Percentiles rank a stretch among this genome's conserved stretches.
Evolutionary conservation across 1,284 basidiomycete genomes (phyloP).

Genomic region (Ceratobasidium sp.): DNA sequence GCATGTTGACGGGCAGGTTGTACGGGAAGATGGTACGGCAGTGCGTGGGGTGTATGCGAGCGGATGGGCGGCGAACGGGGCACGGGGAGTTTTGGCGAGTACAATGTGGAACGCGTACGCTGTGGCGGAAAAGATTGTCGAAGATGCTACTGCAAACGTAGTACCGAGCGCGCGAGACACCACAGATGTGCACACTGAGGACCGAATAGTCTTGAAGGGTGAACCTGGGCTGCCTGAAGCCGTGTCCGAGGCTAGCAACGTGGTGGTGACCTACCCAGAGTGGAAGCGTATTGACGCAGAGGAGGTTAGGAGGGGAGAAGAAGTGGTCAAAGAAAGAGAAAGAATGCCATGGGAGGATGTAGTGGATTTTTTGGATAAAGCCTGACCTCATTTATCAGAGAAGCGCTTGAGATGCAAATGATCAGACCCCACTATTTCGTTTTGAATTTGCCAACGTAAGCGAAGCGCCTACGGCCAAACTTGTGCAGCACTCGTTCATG

Average conservation of each 20-base stretch:
- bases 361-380: conserved; percentile 45
- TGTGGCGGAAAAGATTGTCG: conserved; percentile 77
- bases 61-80: conserved; percentile 95
- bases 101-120: conserved; percentile 95
- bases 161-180: conserved; percentile 53
- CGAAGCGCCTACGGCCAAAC: conserved; percentile 10
- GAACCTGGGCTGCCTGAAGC: conserved; percentile 59
- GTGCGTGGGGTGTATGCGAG: conserved; percentile 73
- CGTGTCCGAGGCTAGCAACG: conserved; percentile 66
- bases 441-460: neutral
- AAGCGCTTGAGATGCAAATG: neutral
- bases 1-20: conserved; percentile 61
- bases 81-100: conserved; percentile 90
- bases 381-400: neutral
- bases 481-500: conserved; percentile 19
- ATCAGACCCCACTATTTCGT: neutral
- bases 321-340: conserved; percentile 80
- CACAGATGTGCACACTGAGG: conserved; percentile 59
- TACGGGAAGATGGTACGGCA: conserved; percentile 52
- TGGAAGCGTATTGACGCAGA: conserved; percentile 79
- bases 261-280: conserved; percentile 71
- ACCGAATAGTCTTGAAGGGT: conserved; percentile 58
- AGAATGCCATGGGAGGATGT: conserved; percentile 72
- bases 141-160: conserved; percentile 60
- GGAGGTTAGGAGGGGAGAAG: conserved; percentile 71